Evolutionary conservation across 2,329 filamentous ascomycete species (phyloP), one percentile per base, ranked within the genome.

Genomic region (Penicillium sp.): DNA sequence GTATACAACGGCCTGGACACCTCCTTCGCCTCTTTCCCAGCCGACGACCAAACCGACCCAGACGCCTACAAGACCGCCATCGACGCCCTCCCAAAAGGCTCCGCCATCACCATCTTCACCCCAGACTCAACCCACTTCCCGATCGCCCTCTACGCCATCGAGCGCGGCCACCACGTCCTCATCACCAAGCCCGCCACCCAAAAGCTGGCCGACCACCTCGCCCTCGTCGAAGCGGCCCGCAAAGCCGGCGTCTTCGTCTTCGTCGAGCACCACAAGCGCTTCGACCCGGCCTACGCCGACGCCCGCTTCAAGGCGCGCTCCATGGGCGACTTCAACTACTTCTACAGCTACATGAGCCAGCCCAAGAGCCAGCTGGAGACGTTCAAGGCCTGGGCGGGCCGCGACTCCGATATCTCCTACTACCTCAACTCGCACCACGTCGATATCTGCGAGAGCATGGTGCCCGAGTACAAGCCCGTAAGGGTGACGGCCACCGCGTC

Each of bases 251-350:
- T 97, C 59, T 94, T 93, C 74, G 92, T 96, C 65, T 96, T 91
- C 80, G 84, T 97, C 69, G 93, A 97, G 83, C 93, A 97, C 80
- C 93, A 97, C 85, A 97, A 97, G 83, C 91, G 94, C 59, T 97
- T 89, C 79, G 93, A 97, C 75, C 93, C 93, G 1, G 92, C 92
- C 22, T 97, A 97, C 80, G 87, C 91, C 14, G 93, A 97, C 75
- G 94, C 94, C 14, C 86, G 88, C 52, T 88, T 88, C 79, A 88
- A 89, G 68, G 91, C 91, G 14, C 80, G 86, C 72, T 87, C 83
- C 55, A 82, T 97, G 7, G 93, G 93, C 65, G 92, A 96, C 79
- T 97, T 97, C 86, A 96, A 96, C 83, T 97, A 97, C 83, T 97
- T 96, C 76, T 97, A 96, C 84, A 90, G 86, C 69, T 97, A 97